Evolutionary conservation across 1,139 yeast species (phyloP), one percentile per base, ranked within the genome.

Genomic region (Protomyces pachydermus): DNA sequence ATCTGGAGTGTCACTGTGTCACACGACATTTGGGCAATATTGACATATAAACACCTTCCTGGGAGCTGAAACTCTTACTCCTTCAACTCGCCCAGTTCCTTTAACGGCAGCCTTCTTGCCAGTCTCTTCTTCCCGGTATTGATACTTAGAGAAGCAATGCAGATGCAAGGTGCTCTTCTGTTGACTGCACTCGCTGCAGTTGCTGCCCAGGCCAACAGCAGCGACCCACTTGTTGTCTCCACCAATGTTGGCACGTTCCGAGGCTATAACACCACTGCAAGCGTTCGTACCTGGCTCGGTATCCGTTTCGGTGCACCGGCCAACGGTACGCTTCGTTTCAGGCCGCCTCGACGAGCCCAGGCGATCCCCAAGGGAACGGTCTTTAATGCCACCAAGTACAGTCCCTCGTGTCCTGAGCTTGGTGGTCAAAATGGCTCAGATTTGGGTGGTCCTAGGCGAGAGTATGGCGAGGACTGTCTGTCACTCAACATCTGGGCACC

Each of bases 401-500:
- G 56, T 6, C 62, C 51, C 16, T 39, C 53, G 14, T 58, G 62
- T 39, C 56, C 56, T 3, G 42, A 42, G 6, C 34, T 14, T 5
- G 56, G 62, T 4, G 23, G 37, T 3, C 20, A 23, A 9, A 42
- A 28, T 8, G 56, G 52, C 20, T 6, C 52, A 3, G 62, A 55
- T 5, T 10, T 18, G 12, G 18, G 18, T 20, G 48, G 48, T 10
- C 48, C 48, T 9, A 18, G 25, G 6, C 28, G 23, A 9, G 3
- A 32, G 14, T 52, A 28, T 42, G 56, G 56, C 10, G 62, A 58
- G 32, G 62, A 58, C 14, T 58, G 62, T 20, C 56, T 58, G 1
- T 52, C 62, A n/a, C 39, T 58, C 39, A 58, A 58, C 53, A 58
- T 58, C 56, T 58, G 62, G 62, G 54, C 56, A 32, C 62, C 62